Evolutionary conservation across 176 grass and related monocot genomes (phyloP).

Genomic region (Chrysopogon serrulatus): DNA sequence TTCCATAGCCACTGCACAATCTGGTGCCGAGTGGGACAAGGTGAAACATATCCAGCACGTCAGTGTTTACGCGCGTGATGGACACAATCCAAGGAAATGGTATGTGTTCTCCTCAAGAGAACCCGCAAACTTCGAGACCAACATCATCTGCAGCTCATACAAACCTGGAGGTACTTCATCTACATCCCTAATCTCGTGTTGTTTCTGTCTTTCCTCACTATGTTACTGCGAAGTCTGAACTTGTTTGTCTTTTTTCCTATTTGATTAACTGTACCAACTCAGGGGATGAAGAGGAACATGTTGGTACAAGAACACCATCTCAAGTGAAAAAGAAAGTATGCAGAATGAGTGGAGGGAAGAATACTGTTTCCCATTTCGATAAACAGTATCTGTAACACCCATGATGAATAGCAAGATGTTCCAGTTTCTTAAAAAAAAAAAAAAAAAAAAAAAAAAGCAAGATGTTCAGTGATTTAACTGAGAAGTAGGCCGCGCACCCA

Average conservation of each 20-base stretch:
- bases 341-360: neutral
- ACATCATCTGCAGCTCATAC: neutral
- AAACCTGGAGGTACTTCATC: neutral
- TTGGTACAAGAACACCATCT: neutral
- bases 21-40: neutral
- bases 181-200: neutral
- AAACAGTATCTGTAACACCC: too few species aligned
- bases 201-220: neutral
- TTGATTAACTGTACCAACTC: neutral
- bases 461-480: too few species aligned
- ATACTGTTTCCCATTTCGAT: too few species aligned
- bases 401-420: too few species aligned
- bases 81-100: neutral
- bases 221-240: neutral
- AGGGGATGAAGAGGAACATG: neutral
- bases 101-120: neutral
- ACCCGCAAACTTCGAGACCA: neutral
- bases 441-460: too few species aligned
- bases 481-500: too few species aligned
- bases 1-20: neutral
- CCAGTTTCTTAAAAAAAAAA: too few species aligned
- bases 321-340: neutral
- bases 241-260: neutral
- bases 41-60: neutral
- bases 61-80: neutral